phyloP scores from a whole-genome alignment of 805 yeast genomes.

The Kluyveromyces wickerhamii region DNA sequence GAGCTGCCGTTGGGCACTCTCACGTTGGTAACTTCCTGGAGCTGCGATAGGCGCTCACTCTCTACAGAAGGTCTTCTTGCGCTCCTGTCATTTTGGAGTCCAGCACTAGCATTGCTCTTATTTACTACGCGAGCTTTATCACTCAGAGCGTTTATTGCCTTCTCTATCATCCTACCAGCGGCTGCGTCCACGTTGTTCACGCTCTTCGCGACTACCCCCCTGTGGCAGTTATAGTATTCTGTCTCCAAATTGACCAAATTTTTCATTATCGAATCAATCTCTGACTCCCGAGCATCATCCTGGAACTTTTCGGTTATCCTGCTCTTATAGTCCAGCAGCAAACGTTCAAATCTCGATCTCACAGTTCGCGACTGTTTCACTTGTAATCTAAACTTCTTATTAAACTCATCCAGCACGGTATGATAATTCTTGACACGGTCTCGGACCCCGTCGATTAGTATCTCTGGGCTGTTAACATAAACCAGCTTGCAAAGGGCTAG shows the following conservation, averaged over 20 bases:
- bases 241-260: constrained; percentile 1
- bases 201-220: background rate
- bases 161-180: background rate
- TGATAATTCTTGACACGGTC: constrained; percentile 4
- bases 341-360: constrained; percentile 2
- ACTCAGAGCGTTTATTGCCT: constrained; percentile 1
- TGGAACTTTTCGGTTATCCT: background rate
- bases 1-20: constrained; percentile 2
- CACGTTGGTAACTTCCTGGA: background rate
- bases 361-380: constrained; percentile 6
- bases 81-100: too few relatives aligned
- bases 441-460: constrained; percentile 4
- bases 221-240: background rate
- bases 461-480: constrained; percentile 5
- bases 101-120: too few relatives aligned
- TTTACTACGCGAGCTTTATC: too few relatives aligned
- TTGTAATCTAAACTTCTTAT: constrained; percentile 4
- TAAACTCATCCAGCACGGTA: constrained; percentile 1
- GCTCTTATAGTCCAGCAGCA: constrained; percentile 4
- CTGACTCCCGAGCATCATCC: background rate
- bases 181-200: background rate
- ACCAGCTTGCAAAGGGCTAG: constrained; percentile 5
- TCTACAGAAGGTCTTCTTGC: too few relatives aligned
- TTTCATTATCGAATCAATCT: constrained; percentile 2
- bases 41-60: too few relatives aligned